phyloP scores from a whole-genome alignment of 768 basidiomycete genomes.

The Myochromella boudieri region DNA sequence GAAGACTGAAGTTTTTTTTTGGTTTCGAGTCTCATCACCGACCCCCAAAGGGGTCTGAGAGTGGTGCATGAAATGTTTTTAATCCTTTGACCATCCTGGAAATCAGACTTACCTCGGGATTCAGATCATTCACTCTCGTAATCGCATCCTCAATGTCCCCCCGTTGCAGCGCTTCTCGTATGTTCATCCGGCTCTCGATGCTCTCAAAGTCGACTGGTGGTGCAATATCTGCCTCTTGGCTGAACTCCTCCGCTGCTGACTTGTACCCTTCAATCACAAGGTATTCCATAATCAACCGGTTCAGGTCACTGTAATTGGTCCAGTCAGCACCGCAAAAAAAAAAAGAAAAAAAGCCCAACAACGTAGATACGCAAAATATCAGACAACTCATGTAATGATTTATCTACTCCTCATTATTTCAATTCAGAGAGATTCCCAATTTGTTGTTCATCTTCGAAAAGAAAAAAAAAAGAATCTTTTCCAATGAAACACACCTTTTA shows the following conservation, averaged over 20 bases:
- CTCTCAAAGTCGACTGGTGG: constrained; percentile 86
- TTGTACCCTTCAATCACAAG: constrained; percentile 98
- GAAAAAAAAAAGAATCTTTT: constrained; percentile 17
- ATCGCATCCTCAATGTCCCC: constrained; percentile 97
- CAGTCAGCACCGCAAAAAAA: constrained; percentile 21
- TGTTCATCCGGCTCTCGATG: constrained; percentile 92
- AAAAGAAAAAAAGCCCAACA: too few species aligned
- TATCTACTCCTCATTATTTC: constrained; percentile 60
- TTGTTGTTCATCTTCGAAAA: constrained; percentile 61
- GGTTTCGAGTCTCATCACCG: constrained; percentile 78
- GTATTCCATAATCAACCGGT: constrained; percentile 95
- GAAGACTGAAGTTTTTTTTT: constrained; percentile 95
- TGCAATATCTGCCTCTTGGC: constrained; percentile 77
- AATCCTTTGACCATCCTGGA: constrained; percentile 62
- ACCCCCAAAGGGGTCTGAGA: constrained; percentile 75
- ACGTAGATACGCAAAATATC: constrained; percentile 39
- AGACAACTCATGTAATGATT: constrained; percentile 93
- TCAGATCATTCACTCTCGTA: constrained; percentile 91
- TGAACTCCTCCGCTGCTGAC: constrained; percentile 93
- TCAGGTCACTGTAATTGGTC: constrained; percentile 75
- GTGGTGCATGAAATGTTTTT: constrained; percentile 98
- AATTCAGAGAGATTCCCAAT: constrained; percentile 99
- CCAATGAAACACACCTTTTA: constrained; percentile 76
- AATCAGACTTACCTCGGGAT: constrained; percentile 81
- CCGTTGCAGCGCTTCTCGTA: constrained; percentile 89